Evolutionary conservation across 139 green algal species (phyloP), one percentile per base, ranked within the genome.

Genomic region (Tetradesmus lagerheimii): DNA sequence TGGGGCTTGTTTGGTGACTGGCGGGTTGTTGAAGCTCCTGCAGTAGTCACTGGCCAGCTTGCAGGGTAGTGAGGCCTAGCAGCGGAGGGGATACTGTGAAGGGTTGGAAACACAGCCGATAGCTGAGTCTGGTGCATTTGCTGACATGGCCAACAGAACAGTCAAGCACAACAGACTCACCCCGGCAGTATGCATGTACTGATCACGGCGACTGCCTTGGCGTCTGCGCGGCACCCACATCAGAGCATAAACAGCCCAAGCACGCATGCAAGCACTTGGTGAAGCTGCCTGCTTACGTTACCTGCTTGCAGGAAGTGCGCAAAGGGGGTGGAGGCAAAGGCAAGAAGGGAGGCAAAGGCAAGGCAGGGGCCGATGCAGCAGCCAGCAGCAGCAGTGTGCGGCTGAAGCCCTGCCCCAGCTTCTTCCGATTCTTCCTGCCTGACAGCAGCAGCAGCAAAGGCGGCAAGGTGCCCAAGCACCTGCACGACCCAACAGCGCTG

Each of bases 401-500:
- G 43, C 18, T 84, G 15, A 89, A 84, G 85, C 31, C 85, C n/a
- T 89, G 85, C 43, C 6, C 71, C 71, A 89, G 85, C 85, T 89
- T 89, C 34, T 89, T 89, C 71, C 50, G 74, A 1, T 89, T 89
- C 74, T 89, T 89, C 71, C 31, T 89, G 31, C 85, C 71, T 76
- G 74, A 83, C 34, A 64, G 57, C 83, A 80, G 83, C 84, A 89
- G 84, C 85, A 89, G 66, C 71, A 84, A 31, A 5, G 16, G 29
- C 67, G 39, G 43, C 53, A 84, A 64, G 34, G 43, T 29, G 47
- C 39, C 71, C 27, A 41, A 64, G 85, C 85, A 57, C 6, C 43
- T 84, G 43, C 71, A 84, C 71, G 71, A 83, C 14, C 43, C 71
- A 20, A 41, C 39, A 50, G 66, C 85, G 1, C 39, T 83, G 85